These are phyloP conservation scores for Fusarium sp. DNA, from an alignment of 2,329 filamentous ascomycete genomes.

Conservation along the genomic window DNA sequence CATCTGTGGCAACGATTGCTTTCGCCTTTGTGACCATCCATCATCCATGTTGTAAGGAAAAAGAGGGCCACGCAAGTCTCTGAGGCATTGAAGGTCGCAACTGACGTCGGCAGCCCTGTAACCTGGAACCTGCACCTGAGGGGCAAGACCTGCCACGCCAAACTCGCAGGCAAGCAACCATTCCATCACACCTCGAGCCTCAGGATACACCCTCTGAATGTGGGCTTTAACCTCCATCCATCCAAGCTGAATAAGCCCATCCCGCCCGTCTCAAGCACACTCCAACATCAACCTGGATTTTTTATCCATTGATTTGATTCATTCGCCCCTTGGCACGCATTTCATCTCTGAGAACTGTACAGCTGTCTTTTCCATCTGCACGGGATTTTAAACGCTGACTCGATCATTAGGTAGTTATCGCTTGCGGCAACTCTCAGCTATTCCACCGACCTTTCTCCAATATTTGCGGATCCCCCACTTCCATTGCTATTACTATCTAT, in stretches of 20 bases:
- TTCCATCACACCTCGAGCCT: conserved; percentile 31
- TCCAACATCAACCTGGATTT: conserved; percentile 7
- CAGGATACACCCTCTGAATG: conserved; percentile 37
- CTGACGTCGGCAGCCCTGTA: conserved; percentile 34
- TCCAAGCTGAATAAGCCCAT: background rate
- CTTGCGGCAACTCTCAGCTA: conserved; percentile 29
- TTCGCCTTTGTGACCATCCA: background rate
- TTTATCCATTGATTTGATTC: background rate
- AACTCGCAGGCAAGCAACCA: conserved; percentile 15
- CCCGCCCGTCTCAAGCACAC: conserved; percentile 11
- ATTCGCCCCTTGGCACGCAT: background rate
- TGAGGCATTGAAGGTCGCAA: conserved; percentile 9
- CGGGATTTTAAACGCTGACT: conserved; percentile 29
- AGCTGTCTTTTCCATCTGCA: background rate
- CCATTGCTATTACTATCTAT: background rate
- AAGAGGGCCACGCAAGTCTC: conserved; percentile 1
- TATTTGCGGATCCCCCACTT: conserved; percentile 32
- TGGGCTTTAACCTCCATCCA: conserved; percentile 13
- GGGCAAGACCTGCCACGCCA: conserved; percentile 33
- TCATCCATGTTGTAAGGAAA: background rate
- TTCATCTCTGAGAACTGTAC: background rate
- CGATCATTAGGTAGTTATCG: conserved; percentile 1
- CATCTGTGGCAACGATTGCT: background rate
- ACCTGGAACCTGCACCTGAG: conserved; percentile 28
- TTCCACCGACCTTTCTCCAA: conserved; percentile 39